Evolutionary conservation across 371 early-diverging fungal species (phyloP).

Genomic region (Mortierella sp.): DNA sequence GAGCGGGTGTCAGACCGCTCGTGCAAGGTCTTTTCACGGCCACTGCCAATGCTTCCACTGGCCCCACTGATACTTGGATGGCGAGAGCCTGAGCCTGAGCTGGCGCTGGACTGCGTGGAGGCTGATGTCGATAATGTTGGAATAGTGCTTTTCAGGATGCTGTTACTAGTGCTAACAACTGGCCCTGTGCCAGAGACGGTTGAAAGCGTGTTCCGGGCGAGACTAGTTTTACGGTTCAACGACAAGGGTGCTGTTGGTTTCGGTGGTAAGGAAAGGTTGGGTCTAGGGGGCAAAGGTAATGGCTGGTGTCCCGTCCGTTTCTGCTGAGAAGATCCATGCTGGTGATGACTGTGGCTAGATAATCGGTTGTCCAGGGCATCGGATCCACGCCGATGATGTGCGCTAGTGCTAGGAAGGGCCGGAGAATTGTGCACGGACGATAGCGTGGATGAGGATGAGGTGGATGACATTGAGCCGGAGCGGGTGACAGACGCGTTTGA

Average conservation of each 20-base stretch:
- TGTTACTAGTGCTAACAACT: neutral
- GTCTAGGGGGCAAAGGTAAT: constrained; percentile 37
- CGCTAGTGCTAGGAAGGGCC: constrained; percentile 1
- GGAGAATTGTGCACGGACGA: constrained; percentile 4
- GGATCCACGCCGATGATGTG: constrained; percentile 21
- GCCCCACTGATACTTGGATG: constrained; percentile 3
- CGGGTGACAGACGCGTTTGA: neutral
- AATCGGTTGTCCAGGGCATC: constrained; percentile 12
- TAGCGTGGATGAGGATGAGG: constrained; percentile 7
- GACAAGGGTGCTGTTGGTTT: constrained; percentile 16
- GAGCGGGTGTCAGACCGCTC: constrained; percentile 1
- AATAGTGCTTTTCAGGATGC: too few species aligned
- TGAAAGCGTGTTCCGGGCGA: constrained; percentile 18
- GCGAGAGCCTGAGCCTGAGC: neutral
- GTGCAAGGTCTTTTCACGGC: neutral
- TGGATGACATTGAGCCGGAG: constrained; percentile 11
- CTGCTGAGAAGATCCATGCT: constrained; percentile 1
- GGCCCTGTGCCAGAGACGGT: neutral
- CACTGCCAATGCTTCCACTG: too few species aligned
- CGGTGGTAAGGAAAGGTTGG: constrained; percentile 44
- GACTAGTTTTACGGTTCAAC: constrained; percentile 20
- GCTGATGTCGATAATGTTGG: neutral
- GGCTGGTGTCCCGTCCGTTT: constrained; percentile 33
- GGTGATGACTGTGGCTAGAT: constrained; percentile 12
- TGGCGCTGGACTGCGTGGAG: neutral